Evolutionary conservation across 768 basidiomycete species (phyloP), one percentile per base, ranked within the genome.

Genomic region (Panaeolus papilionaceus): DNA sequence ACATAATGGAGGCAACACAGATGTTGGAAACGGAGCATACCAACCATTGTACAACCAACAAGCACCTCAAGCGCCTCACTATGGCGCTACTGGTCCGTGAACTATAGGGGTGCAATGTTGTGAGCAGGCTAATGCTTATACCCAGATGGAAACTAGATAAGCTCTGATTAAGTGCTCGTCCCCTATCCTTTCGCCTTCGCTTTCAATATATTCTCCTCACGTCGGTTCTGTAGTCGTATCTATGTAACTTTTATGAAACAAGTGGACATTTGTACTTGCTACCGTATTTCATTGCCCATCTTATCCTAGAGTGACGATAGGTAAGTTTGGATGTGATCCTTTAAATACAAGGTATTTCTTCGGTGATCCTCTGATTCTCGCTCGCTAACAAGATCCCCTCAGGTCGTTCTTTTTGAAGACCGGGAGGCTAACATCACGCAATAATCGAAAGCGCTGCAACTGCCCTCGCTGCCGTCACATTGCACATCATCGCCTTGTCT

Each of bases 1-100:
- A 33, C 33, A 33, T 33, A 33, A 33, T 33, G 33, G 33, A 33
- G 33, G 0, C 0, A 33, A 33, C 5, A 33, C 58, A 84, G 83
- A 84, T 70, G 65, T 80, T 63, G 83, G 83, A 40, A 82, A 79
- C 54, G 83, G 83, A 9, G 73, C 77, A 37, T 84, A 82, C 65
- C 78, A 83, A 62, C 82, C 83, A 7, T 66, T 82, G 40, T 80
- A 81, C 64, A 75, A 81, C 66, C 74, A 71, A 70, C 70, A 68
- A 40, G 75, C 66, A 37, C 70, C 67, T 42, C 79, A 79, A 63
- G 73, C 79, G 33, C 79, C 81, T 8, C 67, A 69, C 20, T 84
- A 84, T 65, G 83, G 83, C n/a, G 79, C 83, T 3, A 84, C 83
- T 64, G 71, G 73, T 65, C 71, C 72, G 37, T 28, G 64, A 58